Base-by-base conservation (phyloP, 2,329 filamentous ascomycete species). In the Claviceps monticola region DNA sequence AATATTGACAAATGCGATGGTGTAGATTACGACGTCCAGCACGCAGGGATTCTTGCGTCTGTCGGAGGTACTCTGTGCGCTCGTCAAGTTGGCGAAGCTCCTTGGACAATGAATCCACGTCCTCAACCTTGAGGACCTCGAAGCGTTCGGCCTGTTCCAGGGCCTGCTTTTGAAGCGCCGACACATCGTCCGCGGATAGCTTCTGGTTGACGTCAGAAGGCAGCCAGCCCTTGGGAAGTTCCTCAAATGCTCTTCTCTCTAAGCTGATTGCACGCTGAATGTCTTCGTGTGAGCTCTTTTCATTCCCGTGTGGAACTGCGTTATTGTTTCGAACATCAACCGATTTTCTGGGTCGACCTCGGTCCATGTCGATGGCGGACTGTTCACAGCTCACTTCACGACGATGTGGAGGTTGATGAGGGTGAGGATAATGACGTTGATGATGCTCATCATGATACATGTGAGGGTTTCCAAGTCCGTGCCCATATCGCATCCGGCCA, bases 11-110 rank as follows among this genome's bases (percentile, higher is more conserved):
- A 68, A 90, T 88, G 45, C 86, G 79, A 7, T 78, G 76, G 61
- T 90, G 86, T 4, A 90, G 75, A 62, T 86, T 88, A 57, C 85
- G 83, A 29, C 86, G 82, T 1, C 84, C 85, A n/a, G 81, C 76
- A 14, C 85, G 79, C 16, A 91, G 75, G 5, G 84, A 86, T 50
- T 78, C 83, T 67, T 88, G 86, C 0, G 85, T 90, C 55, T 80
- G 83, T 46, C 85, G 81, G 48, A 90, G 79, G 61, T 89, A 89
- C 57, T 88, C 84, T 51, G 83, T 86, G 52, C 85, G 79, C 62
- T 88, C 83, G 59, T 90, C 86, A n/a, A 90, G 73, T 53, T 77
- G 79, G 48, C 82, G 79, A 51, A 89, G 80, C 68, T 90, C 86
- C 78, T 77, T 78, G 16, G 84, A 86, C 5, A 88, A 71, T 17